Conservation (phyloP, 2,329 filamentous ascomycete species). For the Aspergillus sp. region DNA sequence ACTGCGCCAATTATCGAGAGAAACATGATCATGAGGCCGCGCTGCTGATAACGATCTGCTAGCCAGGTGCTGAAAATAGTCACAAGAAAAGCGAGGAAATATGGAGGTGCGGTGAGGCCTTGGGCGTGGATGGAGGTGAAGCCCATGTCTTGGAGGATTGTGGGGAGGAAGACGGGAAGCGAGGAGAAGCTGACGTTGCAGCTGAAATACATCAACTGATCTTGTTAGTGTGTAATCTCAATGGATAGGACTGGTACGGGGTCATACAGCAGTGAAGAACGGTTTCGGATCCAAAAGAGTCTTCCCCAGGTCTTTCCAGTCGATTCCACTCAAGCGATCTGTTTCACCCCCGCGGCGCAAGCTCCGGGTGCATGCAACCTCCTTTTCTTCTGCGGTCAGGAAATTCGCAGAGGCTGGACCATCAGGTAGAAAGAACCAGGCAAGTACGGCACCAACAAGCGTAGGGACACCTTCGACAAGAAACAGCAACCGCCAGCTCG, state of each 20-base stretch:
- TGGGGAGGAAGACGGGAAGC: constrained; percentile 58
- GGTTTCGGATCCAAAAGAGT: constrained; percentile 41
- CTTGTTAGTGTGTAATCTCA: neutral
- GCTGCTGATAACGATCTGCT: constrained; percentile 60
- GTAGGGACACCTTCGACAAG: constrained; percentile 60
- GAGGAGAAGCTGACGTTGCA: constrained; percentile 61
- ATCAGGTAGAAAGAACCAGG: constrained; percentile 51
- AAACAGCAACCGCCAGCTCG: constrained; percentile 60
- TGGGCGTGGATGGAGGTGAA: constrained; percentile 62
- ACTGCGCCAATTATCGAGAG: constrained; percentile 53
- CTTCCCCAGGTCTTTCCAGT: constrained; percentile 42
- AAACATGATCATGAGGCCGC: constrained; percentile 52
- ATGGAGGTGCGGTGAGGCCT: constrained; percentile 65
- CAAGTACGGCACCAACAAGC: constrained; percentile 47
- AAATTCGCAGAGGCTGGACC: constrained; percentile 48
- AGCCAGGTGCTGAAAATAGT: constrained; percentile 57
- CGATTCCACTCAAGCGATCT: constrained; percentile 34
- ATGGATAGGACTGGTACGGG: neutral
- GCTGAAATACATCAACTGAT: constrained; percentile 50
- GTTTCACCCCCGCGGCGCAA: constrained; percentile 49
- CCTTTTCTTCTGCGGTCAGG: constrained; percentile 52
- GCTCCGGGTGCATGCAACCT: constrained; percentile 49
- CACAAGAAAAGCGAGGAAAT: constrained; percentile 59
- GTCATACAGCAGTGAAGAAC: constrained; percentile 41
- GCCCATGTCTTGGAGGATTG: constrained; percentile 60